Base-by-base conservation (phyloP, 371 early-diverging fungal genomes). In the Nematocida minor region DNA sequence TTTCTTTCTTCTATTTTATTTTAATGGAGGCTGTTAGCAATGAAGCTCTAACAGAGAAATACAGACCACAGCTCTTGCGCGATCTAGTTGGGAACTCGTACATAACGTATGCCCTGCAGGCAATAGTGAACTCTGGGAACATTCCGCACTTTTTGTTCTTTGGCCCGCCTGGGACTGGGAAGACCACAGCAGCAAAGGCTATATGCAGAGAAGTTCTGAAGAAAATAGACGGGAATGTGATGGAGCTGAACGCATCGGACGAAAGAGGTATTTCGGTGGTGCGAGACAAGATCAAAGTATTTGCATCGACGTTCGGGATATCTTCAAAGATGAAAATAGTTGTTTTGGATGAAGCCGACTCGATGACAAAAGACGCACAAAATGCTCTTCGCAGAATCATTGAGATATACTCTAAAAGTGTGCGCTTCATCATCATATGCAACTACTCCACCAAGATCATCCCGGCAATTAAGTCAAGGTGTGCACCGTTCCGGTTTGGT, bases 341-440 rank as follows among this genome's bases (percentile, higher is more conserved):
- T 51, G 93, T 99, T 80, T 87, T 99, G 68, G 99, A 99, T 83
- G 99, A 99, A 86, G 96, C 95, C 0, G 99, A 99, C 87, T 92
- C 93, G 4, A 92, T 99, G 94, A 97, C 96, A 0, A 84, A 86
- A 2, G 97, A 96, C 84, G 99, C 99, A 0, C 99, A 99, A 83
- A 89, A 93, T 18, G 97, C 97, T 7, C 87, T 99, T 60, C 88
- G 99, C 66, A 87, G 99, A 63, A 94, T 92, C n/a, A 97, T 99
- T 90, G 99, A 99, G 84, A 90, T 90, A 2, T 94, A 92, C 84
- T 91, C 94, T 51, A 90, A 91, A 60, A 89, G 91, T 16, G 95
- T 96, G 0, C 89, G 97, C 38, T 97, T 99, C 85, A 95, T 96
- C 82, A 84, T 99, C 27, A 92, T 97, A 44, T 95, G 96, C 85